Evolutionary conservation across 305 asterid species (phyloP).

Genomic region (Rubia peregrina): DNA sequence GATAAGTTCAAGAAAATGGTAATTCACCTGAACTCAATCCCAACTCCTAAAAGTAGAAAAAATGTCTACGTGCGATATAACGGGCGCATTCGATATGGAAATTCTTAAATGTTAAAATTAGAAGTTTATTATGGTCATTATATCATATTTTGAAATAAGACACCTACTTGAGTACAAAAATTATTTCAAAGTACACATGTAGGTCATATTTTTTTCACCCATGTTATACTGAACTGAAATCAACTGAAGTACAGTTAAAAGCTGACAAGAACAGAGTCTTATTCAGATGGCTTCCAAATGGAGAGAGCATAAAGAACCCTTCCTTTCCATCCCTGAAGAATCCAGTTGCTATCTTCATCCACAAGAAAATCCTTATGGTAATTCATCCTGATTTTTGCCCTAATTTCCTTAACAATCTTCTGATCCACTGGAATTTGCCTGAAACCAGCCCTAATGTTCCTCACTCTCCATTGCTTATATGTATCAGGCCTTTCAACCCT

Average conservation of each 20-base stretch:
- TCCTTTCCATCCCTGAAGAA: slow-evolving; percentile 92
- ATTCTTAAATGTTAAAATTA: not conserved
- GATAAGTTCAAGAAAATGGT: too few species aligned
- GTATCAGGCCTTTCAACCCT: slow-evolving; percentile 89
- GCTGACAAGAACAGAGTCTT: not conserved
- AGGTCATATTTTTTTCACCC: too few species aligned
- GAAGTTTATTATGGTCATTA: too few species aligned
- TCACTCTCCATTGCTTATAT: slow-evolving; percentile 75
- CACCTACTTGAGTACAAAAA: not conserved
- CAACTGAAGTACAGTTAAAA: not conserved
- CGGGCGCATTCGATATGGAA: too few species aligned
- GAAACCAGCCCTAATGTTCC: slow-evolving; percentile 73
- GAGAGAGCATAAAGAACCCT: slow-evolving; percentile 57
- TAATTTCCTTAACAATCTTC: slow-evolving; percentile 44
- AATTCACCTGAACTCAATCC: too few species aligned
- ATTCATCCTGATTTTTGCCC: slow-evolving; percentile 32
- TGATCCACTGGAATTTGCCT: slow-evolving; percentile 45
- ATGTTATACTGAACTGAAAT: not conserved
- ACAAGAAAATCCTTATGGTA: slow-evolving; percentile 71
- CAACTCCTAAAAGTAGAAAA: too few species aligned
- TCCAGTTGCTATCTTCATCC: slow-evolving; percentile 68
- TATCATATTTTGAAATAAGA: not conserved
- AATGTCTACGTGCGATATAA: too few species aligned
- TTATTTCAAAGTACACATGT: not conserved
- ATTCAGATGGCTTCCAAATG: slow-evolving; percentile 37